Base-by-base conservation (phyloP, 2,329 filamentous ascomycete genomes). In the Cladobotryum protrusum region DNA sequence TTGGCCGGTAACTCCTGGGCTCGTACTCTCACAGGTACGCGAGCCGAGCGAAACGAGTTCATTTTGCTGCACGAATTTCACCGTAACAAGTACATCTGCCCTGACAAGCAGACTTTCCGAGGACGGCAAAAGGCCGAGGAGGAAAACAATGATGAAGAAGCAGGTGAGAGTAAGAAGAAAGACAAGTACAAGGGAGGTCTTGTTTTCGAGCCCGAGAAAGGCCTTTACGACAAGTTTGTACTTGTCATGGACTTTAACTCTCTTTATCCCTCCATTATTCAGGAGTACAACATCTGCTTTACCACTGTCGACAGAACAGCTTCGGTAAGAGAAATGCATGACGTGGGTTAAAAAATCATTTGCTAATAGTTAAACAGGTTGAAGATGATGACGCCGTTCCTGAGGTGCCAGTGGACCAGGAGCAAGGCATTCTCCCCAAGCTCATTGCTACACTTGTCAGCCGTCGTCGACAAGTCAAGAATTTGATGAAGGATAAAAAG, bases 191-290 rank as follows among this genome's bases (percentile, higher is more conserved):
- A 99, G 74, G 93, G 93, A 65, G 93, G 95, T 76, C 83, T 99
- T 32, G 93, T 99, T 50, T 97, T 99, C 60, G 93, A 99, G 67
- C 93, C 93, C 4, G 91, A 97, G 67, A 96, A 92, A 68, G 93
- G 95, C 15, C 79, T 99, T 4, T 99, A 99, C 64, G 93, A 99
- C 77, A 95, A 95, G 71, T 96, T 95, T 67, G 87, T 99, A 48
- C 80, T 99, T 49, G 95, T 99, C 68, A 99, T 99, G 95, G 93
- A 99, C 75, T 99, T 99, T 76, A 99, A 99, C 78, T 96, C 91
- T 61, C 76, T 99, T 54, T 99, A 99, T 62, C 93, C 93, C 32
- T 96, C 89, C 64, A 97, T 99, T 63, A 99, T 99, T 54, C 95
- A 99, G 64, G 95, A 99, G 77, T 99, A 85, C 73, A 99, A 99